Base-by-base conservation (phyloP, 2,329 filamentous ascomycete species). In the Hymenoscyphus scutula region DNA sequence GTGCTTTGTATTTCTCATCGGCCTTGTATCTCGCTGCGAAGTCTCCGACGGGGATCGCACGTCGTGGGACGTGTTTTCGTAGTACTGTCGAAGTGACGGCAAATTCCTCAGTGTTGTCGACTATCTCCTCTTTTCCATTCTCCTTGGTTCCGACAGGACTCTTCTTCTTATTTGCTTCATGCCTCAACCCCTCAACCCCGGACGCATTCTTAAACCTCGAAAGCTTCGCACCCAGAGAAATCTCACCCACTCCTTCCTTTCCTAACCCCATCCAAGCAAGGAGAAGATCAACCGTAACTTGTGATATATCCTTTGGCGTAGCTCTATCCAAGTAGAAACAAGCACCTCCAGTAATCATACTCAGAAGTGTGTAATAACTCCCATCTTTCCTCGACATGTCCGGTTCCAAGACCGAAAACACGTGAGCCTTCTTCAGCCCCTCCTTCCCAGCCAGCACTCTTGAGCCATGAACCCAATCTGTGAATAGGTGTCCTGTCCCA, bases 181-280 rank as follows among this genome's bases (percentile, higher is more conserved):
- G 55, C 34, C 38, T 55, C 7, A 60, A 23, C 6, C 38, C 30
- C 17, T 60, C 58, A 38, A 55, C 29, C 23, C 30, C 58, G 19
- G n/a, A 25, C 15, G 34, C 7, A 38, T 19, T 41, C 41, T 60
- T 60, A 34, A 60, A 60, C 19, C 32, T 54, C 15, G 19, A 13
- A 19, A 54, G 27, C 48, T 29, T 38, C n/a, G 58, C 65, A 6
- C 13, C 30, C 13, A 45, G 54, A 6, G n/a, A 56, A 38, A 38
- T 29, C 41, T 27, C 48, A 37, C 15, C 41, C 19, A 32, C 51
- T 25, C 67, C 67, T 5, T 60, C 32, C 48, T 65, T 68, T 53
- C 64, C 65, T 11, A 60, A 62, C 1, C 67, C 67, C 67, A 68
- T 68, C 67, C 67, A 68, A 8, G 63, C 62, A 23, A 68, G 48